These are phyloP conservation scores for Lablab purpureus DNA, from an alignment of 306 rosid genomes.

Conservation along the genomic window DNA sequence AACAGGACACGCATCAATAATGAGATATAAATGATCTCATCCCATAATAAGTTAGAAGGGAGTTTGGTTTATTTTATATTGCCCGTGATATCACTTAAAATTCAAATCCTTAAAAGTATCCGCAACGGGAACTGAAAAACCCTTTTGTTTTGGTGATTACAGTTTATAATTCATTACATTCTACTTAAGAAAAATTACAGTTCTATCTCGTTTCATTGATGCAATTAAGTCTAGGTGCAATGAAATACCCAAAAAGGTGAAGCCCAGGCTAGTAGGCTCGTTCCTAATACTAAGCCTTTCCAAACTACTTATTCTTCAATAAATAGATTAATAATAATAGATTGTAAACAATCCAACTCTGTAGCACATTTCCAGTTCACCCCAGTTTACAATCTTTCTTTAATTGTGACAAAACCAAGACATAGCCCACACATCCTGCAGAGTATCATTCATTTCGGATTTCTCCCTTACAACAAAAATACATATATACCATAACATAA, in stretches of 20 bases:
- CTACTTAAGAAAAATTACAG: not conserved
- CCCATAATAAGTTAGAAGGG: not conserved
- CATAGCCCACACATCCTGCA: not conserved
- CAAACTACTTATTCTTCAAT: conserved; percentile 22
- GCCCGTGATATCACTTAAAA: not conserved
- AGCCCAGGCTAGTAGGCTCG: not conserved
- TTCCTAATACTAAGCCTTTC: not conserved
- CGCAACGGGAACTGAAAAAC: not conserved
- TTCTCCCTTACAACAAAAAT: not conserved
- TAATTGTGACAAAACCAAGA: not conserved
- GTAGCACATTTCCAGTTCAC: conserved; percentile 7
- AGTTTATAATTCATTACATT: not conserved
- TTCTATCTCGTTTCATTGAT: not conserved
- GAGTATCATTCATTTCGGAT: not conserved
- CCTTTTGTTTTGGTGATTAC: not conserved
- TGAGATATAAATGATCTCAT: not conserved
- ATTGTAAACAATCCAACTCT: conserved; percentile 21
- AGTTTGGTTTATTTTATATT: not conserved
- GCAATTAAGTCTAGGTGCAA: not conserved
- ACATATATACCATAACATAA: not conserved
- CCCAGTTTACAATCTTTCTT: not conserved
- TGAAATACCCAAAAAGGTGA: not conserved
- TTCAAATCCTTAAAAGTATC: not conserved
- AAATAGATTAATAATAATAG: conserved; percentile 17
- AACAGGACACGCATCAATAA: not conserved